phyloP scores from a whole-genome alignment of 257 asterid genomes.

The Knoxia roxburghii region DNA sequence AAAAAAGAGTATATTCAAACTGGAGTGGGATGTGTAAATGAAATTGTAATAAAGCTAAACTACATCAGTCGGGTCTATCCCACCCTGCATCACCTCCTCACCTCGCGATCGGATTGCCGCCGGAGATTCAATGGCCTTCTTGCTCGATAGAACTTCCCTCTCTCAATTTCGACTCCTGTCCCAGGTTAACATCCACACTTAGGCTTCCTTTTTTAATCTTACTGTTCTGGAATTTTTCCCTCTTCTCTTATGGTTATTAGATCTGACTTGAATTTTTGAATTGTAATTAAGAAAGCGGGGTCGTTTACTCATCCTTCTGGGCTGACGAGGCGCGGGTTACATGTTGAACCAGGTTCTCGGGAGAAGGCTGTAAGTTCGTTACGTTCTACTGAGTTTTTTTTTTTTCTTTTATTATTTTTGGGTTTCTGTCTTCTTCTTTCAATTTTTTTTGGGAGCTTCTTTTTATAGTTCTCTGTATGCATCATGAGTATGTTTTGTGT shows the following conservation, averaged over 20 bases:
- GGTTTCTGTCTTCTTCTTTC: too few relatives aligned
- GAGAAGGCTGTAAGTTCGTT: constrained; percentile 1
- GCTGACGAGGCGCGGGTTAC: neutral
- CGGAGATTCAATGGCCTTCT: neutral
- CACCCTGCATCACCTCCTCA: too few relatives aligned
- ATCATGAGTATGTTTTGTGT: too few relatives aligned
- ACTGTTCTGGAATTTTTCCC: neutral
- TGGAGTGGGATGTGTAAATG: too few relatives aligned
- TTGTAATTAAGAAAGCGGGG: neutral
- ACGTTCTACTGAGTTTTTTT: too few relatives aligned
- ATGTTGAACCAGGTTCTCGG: neutral
- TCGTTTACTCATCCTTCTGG: neutral
- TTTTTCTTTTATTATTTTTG: too few relatives aligned
- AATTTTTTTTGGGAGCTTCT: too few relatives aligned
- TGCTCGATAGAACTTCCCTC: neutral
- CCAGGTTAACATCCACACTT: neutral
- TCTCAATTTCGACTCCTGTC: neutral
- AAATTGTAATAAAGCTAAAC: too few relatives aligned
- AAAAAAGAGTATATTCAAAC: too few relatives aligned
- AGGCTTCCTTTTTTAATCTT: neutral
- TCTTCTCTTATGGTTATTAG: neutral
- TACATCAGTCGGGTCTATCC: too few relatives aligned
- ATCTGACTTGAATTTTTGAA: neutral
- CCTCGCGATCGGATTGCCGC: too few relatives aligned
- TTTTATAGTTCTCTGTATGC: too few relatives aligned